phyloP scores from a whole-genome alignment of 2,329 filamentous ascomycete species.

The Clonostachys sp. region DNA sequence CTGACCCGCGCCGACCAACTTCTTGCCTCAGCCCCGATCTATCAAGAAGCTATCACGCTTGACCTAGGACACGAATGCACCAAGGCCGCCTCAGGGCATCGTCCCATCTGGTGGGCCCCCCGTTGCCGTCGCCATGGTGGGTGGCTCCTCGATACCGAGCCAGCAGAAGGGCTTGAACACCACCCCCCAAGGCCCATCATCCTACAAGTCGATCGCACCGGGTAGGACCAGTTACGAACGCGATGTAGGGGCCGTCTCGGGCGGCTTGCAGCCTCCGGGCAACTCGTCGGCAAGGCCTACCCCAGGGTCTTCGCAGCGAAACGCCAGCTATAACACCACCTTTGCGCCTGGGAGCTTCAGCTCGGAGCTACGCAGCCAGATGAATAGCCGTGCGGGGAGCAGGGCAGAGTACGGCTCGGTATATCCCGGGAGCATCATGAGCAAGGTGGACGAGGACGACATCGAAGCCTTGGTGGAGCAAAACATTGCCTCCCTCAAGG shows the following conservation, averaged over 20 bases:
- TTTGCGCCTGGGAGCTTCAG: constrained; percentile 82
- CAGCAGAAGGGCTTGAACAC: constrained; percentile 17
- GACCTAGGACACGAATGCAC: constrained; percentile 23
- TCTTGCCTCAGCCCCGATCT: constrained; percentile 1
- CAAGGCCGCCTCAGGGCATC: constrained; percentile 21
- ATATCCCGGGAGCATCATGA: constrained; percentile 35
- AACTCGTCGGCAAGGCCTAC: constrained; percentile 52
- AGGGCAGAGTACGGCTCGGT: constrained; percentile 27
- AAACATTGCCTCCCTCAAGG: constrained; percentile 69
- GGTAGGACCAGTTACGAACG: constrained; percentile 47
- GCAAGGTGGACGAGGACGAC: constrained; percentile 61
- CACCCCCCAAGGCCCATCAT: constrained; percentile 22
- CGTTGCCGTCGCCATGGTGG: constrained; percentile 22
- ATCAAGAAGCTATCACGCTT: neutral
- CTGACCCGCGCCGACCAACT: neutral
- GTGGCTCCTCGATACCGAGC: constrained; percentile 18
- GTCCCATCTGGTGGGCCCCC: constrained; percentile 30
- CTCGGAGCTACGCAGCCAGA: constrained; percentile 73
- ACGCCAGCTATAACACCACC: constrained; percentile 62
- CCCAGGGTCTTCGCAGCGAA: constrained; percentile 1
- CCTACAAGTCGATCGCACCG: constrained; percentile 28
- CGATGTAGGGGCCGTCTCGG: constrained; percentile 18
- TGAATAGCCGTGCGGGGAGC: constrained; percentile 36
- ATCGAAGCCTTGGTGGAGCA: constrained; percentile 58
- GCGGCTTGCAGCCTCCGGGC: constrained; percentile 1